Evolutionary conservation across 1,284 basidiomycete species (phyloP), one percentile per base, ranked within the genome.

Genomic region (Puccinia novopanici): DNA sequence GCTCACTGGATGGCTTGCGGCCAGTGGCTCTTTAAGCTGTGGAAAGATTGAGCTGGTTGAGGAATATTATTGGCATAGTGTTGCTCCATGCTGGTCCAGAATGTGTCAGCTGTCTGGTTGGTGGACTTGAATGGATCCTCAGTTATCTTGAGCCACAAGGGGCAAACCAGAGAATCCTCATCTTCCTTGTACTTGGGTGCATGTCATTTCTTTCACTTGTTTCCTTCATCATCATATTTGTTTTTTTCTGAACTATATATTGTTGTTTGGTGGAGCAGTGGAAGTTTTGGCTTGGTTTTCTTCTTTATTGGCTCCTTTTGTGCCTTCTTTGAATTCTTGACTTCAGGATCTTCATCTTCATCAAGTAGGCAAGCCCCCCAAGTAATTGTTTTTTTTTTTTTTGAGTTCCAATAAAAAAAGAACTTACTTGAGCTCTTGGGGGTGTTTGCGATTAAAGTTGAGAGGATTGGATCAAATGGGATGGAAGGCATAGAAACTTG

Each of bases 91-190:
- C 45, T 8, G 15, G 45, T 15, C 45, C 45, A 45, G 45, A 19
- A 52, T 12, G 9, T 10, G n/a, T n/a, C n/a, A n/a, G n/a, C n/a
- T n/a, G n/a, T n/a, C n/a, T n/a, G n/a, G n/a, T n/a, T n/a, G n/a
- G 50, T 52, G 13, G 24, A 61, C 10, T 61, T 61, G 57, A 61
- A 24, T 30, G 57, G 57, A 61, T 61, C 57, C 5, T 61, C 57
- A 30, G n/a, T 61, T 12, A 61, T 30, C 5, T 61, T 22, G 22
- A 61, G 57, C 57, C 57, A 61, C 34, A 37, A 61, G 30, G 15
- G 24, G 19, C 57, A 61, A 19, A 61, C 19, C 30, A 27, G 57
- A 3, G 30, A 4, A 19, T 61, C 24, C 22, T 61, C n/a, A 19
- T 61, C n/a, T 4, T 61, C 57, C 30, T 24, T 61, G 57, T 61